Conservation (phyloP, 495 filamentous ascomycete species). For the Aspergillus baeticus region DNA sequence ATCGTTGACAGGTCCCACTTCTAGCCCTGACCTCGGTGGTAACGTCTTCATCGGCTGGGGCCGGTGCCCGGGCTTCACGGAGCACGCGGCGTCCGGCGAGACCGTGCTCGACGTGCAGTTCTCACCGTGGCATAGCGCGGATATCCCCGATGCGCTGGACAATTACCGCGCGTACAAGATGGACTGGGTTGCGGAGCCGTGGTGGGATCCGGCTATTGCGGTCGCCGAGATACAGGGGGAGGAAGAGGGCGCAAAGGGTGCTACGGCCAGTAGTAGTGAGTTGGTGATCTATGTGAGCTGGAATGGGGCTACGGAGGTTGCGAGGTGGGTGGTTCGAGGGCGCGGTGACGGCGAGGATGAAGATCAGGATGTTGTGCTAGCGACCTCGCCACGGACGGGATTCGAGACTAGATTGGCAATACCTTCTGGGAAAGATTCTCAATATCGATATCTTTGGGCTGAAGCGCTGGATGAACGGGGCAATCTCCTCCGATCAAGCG, state of each 20-base stretch:
- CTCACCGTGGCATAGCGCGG: slow-evolving; percentile 22
- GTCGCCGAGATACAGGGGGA: not conserved
- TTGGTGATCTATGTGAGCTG: slow-evolving; percentile 21
- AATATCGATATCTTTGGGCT: slow-evolving; percentile 19
- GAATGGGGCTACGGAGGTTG: slow-evolving; percentile 18
- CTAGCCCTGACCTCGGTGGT: slow-evolving; percentile 7
- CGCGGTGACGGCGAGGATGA: not conserved
- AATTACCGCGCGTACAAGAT: slow-evolving; percentile 26
- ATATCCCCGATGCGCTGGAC: slow-evolving; percentile 22
- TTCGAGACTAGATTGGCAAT: slow-evolving; percentile 24
- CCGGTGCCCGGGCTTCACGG: slow-evolving; percentile 23
- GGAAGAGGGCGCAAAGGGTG: no score
- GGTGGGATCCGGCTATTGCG: slow-evolving; percentile 22
- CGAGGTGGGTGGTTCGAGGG: slow-evolving; percentile 12
- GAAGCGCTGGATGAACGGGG: slow-evolving; percentile 16
- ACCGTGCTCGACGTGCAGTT: slow-evolving; percentile 23
- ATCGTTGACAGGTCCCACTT: no score
- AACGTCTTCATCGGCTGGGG: slow-evolving; percentile 28
- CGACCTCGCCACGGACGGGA: slow-evolving; percentile 11
- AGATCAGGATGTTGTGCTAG: slow-evolving; percentile 1
- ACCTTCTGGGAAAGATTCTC: not conserved
- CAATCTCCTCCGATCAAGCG: slow-evolving; percentile 12
- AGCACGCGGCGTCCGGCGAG: slow-evolving; percentile 16
- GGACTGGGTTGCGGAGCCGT: slow-evolving; percentile 21
- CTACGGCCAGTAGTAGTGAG: no score